Conservation (phyloP, 148 eudicot genomes). For the Rhododendron griersonianum region DNA sequence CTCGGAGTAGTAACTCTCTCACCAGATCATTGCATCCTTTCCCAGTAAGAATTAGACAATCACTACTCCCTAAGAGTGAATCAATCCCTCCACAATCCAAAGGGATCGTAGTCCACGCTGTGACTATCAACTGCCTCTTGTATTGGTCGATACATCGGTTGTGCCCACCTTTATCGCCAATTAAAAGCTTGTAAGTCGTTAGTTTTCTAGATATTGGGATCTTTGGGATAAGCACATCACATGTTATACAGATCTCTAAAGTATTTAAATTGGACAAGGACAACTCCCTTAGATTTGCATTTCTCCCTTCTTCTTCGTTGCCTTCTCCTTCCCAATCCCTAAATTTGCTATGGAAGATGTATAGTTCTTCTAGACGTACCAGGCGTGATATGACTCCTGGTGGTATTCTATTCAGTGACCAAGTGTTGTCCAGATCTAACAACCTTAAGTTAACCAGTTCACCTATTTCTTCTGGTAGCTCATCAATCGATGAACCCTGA, state of each 20-base stretch:
- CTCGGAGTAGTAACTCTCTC: not conserved
- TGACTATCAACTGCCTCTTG: not conserved
- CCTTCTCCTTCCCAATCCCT: slow-evolving; percentile 15
- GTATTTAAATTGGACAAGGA: not conserved
- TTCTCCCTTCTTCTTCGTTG: not conserved
- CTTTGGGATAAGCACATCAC: not conserved
- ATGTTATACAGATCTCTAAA: not conserved
- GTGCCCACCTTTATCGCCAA: not conserved
- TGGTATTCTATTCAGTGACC: slow-evolving; percentile 12
- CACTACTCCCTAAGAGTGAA: not conserved
- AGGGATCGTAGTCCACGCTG: not conserved
- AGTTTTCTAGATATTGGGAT: not conserved
- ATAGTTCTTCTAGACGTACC: slow-evolving; percentile 31
- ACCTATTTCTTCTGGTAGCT: slow-evolving; percentile 32
- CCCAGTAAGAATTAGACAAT: not conserved
- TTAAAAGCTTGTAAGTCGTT: not conserved
- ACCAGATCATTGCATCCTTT: not conserved
- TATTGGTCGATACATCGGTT: not conserved
- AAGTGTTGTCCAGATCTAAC: slow-evolving; percentile 26
- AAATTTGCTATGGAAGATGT: slow-evolving; percentile 14
- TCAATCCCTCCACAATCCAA: not conserved
- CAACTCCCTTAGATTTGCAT: not conserved
- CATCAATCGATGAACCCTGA: slow-evolving; percentile 12
- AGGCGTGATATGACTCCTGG: slow-evolving; percentile 23
- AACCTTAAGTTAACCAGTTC: slow-evolving; percentile 23